phyloP scores from a whole-genome alignment of 192 early-diverging fungal genomes.

The Umbelopsis vinacea region DNA sequence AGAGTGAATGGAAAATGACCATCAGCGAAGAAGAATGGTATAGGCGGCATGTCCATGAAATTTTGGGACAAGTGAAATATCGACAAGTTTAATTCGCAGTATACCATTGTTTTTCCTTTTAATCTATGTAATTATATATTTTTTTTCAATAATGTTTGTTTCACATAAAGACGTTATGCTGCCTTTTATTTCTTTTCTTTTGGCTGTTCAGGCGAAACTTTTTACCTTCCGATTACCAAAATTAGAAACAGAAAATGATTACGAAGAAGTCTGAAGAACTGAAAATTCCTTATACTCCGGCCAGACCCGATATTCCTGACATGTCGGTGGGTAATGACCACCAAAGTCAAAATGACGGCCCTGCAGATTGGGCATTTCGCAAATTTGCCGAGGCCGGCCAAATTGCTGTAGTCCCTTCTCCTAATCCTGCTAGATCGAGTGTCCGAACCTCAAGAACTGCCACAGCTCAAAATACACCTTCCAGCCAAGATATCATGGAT shows the following conservation, averaged over 20 bases:
- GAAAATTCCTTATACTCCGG: not conserved
- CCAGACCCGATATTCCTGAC: not conserved
- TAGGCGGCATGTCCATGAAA: constrained; percentile 27
- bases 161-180: not conserved
- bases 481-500: constrained; percentile 22
- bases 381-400: constrained; percentile 16
- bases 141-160: too few species aligned
- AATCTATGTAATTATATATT: too few species aligned
- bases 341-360: not conserved
- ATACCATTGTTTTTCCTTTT: not conserved
- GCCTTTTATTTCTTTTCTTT: not conserved
- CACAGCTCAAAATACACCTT: not conserved
- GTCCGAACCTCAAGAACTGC: not conserved
- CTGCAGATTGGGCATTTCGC: constrained; percentile 14
- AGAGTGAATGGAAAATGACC: constrained; percentile 36
- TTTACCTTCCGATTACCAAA: not conserved
- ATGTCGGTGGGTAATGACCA: constrained; percentile 6
- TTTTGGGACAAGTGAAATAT: constrained; percentile 25
- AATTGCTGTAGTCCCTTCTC: constrained; percentile 2
- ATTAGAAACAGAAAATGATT: not conserved
- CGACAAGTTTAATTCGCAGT: not conserved
- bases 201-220: not conserved
- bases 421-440: not conserved
- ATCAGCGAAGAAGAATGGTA: constrained; percentile 38
- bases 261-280: too few species aligned